Conservation (phyloP, 352 stramenopile genomes). For the Phytophthora palmivora region DNA sequence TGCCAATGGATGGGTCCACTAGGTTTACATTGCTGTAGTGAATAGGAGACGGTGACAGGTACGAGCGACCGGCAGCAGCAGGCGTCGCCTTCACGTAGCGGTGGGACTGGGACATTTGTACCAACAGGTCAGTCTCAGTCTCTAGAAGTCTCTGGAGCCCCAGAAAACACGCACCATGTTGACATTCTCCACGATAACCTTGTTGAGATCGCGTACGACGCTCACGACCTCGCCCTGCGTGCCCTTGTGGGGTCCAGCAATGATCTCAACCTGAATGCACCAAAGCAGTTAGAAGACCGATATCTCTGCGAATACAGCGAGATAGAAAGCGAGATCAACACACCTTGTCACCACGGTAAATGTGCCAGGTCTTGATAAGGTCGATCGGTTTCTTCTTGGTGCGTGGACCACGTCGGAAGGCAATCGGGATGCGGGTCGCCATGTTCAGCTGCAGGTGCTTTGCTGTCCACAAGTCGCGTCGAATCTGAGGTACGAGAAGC, state of each 20-base stretch:
- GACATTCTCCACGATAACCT: conserved; percentile 86
- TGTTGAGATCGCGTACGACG: conserved; percentile 82
- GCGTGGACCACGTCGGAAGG: conserved; percentile 78
- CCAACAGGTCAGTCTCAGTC: conserved; percentile 12
- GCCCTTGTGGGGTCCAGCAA: conserved; percentile 84
- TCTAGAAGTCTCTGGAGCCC: not conserved
- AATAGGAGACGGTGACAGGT: conserved; percentile 82
- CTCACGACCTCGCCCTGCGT: conserved; percentile 80
- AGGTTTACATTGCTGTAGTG: conserved; percentile 91
- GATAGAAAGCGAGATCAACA: conserved; percentile 15
- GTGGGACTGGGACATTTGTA: conserved; percentile 40
- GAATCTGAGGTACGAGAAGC: conserved; percentile 4
- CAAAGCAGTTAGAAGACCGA: not conserved
- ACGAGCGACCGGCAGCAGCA: conserved; percentile 71
- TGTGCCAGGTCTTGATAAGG: conserved; percentile 83
- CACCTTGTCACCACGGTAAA: conserved; percentile 78
- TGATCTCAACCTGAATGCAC: conserved; percentile 69
- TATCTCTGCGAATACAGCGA: conserved; percentile 2
- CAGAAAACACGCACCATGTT: conserved; percentile 71
- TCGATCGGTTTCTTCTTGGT: conserved; percentile 85
- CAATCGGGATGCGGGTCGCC: conserved; percentile 78
- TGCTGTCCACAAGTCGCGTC: conserved; percentile 30
- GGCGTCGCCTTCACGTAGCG: conserved; percentile 86
- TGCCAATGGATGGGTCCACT: conserved; percentile 82
- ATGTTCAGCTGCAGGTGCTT: conserved; percentile 41